Evolutionary conservation across 2,329 filamentous ascomycete species (phyloP).

Genomic region (Fusarium sp.): DNA sequence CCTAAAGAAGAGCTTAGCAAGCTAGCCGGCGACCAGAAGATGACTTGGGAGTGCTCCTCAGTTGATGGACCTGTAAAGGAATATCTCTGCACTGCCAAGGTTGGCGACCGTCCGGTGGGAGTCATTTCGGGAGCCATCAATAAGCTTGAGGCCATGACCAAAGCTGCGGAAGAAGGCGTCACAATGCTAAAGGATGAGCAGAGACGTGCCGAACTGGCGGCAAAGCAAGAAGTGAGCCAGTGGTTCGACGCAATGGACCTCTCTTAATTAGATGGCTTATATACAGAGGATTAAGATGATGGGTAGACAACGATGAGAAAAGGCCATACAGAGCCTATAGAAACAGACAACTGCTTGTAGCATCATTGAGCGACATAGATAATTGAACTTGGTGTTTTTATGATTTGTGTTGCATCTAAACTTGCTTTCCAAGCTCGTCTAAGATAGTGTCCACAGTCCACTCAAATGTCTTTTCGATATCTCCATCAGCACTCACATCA

Average conservation of each 20-base stretch:
- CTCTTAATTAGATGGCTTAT: neutral
- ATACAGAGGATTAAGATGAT: neutral
- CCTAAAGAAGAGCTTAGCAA: conserved; percentile 77
- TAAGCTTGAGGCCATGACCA: conserved; percentile 65
- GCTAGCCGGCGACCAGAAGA: conserved; percentile 63
- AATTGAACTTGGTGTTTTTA: neutral
- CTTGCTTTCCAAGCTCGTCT: conserved; percentile 55
- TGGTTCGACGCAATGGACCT: conserved; percentile 7
- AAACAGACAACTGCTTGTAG: neutral
- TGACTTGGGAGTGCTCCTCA: conserved; percentile 64
- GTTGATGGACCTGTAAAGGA: conserved; percentile 37
- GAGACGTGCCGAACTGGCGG: neutral
- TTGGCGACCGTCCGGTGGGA: conserved; percentile 62
- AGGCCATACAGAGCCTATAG: neutral
- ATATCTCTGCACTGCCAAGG: conserved; percentile 61
- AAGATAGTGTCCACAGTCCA: conserved; percentile 78
- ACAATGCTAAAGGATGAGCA: conserved; percentile 48
- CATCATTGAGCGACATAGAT: neutral
- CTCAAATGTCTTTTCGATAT: conserved; percentile 71
- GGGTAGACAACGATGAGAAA: neutral
- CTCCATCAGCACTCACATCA: conserved; percentile 61
- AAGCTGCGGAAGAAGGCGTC: conserved; percentile 66
- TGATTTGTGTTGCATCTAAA: conserved; percentile 7
- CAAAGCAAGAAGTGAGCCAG: neutral
- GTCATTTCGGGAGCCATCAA: conserved; percentile 60